These are phyloP conservation scores for Mrakia gelida DNA, from an alignment of 768 basidiomycete genomes.

Conservation along the genomic window DNA sequence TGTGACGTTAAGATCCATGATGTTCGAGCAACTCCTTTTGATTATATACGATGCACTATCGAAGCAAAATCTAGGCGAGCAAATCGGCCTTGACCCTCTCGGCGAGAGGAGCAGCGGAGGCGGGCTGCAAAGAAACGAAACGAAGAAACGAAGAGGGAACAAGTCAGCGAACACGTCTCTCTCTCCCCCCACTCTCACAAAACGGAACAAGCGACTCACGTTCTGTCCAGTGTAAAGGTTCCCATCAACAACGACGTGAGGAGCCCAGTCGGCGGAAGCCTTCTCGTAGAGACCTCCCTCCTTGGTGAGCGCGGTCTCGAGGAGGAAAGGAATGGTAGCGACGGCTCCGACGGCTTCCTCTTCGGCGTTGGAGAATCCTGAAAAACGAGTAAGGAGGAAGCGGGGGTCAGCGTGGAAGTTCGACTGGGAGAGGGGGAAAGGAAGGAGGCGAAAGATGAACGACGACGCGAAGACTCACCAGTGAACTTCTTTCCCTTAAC, in stretches of 20 bases:
- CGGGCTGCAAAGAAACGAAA: neutral
- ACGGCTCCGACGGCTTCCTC: constrained; percentile 48
- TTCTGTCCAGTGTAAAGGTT: constrained; percentile 29
- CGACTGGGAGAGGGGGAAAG: neutral
- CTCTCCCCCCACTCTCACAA: no score
- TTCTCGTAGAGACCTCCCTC: constrained; percentile 53
- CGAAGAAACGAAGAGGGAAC: neutral
- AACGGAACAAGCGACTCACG: no score
- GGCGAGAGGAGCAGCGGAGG: constrained; percentile 5
- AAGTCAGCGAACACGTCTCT: no score
- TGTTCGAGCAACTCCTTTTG: no score
- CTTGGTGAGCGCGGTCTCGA: constrained; percentile 50
- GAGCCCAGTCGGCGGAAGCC: constrained; percentile 54
- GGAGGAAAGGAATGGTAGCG: constrained; percentile 58
- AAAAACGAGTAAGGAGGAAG: constrained; percentile 48
- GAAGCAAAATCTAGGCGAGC: neutral
- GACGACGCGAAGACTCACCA: constrained; percentile 57
- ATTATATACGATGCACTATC: no score
- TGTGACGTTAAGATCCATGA: no score
- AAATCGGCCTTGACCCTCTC: constrained; percentile 1
- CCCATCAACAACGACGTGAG: constrained; percentile 47
- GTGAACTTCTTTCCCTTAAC: constrained; percentile 53
- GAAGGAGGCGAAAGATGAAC: constrained; percentile 54
- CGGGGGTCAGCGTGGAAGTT: neutral
- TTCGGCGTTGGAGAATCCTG: constrained; percentile 70